phyloP scores from a whole-genome alignment of 2,329 filamentous ascomycete species.

The Thielaviopsis populi region DNA sequence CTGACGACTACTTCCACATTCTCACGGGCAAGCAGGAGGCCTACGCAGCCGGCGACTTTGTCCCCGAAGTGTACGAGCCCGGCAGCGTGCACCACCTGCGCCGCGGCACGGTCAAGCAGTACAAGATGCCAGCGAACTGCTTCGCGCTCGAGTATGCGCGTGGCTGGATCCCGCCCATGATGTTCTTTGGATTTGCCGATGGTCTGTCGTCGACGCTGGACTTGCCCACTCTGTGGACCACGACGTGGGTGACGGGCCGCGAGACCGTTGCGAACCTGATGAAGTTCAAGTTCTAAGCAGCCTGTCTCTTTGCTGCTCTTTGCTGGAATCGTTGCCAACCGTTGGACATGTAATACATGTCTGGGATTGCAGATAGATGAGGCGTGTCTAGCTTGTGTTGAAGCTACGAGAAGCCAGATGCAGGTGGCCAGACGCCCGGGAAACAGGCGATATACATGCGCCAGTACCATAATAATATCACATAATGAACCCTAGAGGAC shows the following conservation, averaged over 20 bases:
- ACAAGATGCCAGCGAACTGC: constrained; percentile 61
- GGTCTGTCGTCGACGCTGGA: constrained; percentile 67
- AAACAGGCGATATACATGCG: background rate
- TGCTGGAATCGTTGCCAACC: background rate
- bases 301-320: background rate
- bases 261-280: constrained; percentile 64
- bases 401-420: background rate
- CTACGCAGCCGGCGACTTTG: constrained; percentile 53
- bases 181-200: constrained; percentile 80
- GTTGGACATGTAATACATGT: background rate
- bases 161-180: constrained; percentile 87
- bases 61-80: constrained; percentile 52
- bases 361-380: background rate
- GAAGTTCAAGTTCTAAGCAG: constrained; percentile 49
- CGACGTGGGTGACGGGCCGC: constrained; percentile 54
- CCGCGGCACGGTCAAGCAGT: constrained; percentile 64
- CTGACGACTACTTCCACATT: constrained; percentile 92
- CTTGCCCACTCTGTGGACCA: constrained; percentile 70
- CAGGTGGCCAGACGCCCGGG: background rate
- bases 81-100: constrained; percentile 58
- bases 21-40: constrained; percentile 62
- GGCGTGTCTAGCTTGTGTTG: background rate
- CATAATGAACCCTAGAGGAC: background rate
- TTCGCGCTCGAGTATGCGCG: constrained; percentile 73
- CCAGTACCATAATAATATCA: background rate